Conservation (phyloP, 805 yeast species). For the Teunomyces lycoperdinae region DNA sequence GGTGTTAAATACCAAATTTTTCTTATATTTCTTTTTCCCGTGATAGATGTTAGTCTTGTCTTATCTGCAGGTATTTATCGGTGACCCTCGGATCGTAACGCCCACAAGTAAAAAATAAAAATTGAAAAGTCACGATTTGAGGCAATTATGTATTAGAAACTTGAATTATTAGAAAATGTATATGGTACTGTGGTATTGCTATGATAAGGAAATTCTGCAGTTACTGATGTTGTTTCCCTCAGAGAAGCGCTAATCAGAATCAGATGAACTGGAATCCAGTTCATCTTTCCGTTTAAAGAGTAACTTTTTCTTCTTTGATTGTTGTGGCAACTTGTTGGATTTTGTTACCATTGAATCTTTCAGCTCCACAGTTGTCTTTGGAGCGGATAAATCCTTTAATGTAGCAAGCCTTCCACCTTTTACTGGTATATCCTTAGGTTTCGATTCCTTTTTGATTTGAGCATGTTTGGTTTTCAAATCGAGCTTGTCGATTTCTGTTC, state of each 20-base stretch:
- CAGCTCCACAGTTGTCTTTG: not conserved
- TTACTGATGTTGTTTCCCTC: not conserved
- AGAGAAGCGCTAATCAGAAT: not conserved
- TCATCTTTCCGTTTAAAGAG: not conserved
- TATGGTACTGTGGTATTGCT: not conserved
- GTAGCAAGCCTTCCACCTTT: not conserved
- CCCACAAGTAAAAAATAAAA: not conserved
- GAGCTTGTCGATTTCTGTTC: not conserved
- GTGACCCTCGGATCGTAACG: not conserved
- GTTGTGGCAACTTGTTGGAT: not conserved
- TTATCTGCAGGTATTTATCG: not conserved
- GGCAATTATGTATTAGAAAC: no score
- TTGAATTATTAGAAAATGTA: no score
- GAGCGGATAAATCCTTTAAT: not conserved
- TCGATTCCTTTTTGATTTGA: not conserved
- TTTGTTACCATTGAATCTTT: not conserved
- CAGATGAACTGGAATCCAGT: not conserved
- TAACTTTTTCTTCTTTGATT: not conserved
- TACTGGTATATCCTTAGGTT: no score
- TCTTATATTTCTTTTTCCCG: not conserved
- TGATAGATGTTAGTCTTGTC: not conserved
- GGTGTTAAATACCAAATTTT: not conserved
- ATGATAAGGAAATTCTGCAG: not conserved
- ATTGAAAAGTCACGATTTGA: not conserved
- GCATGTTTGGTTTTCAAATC: not conserved